Evolutionary conservation across 345 rosid genomes (phyloP).

Genomic region (Populus deltoides): DNA sequence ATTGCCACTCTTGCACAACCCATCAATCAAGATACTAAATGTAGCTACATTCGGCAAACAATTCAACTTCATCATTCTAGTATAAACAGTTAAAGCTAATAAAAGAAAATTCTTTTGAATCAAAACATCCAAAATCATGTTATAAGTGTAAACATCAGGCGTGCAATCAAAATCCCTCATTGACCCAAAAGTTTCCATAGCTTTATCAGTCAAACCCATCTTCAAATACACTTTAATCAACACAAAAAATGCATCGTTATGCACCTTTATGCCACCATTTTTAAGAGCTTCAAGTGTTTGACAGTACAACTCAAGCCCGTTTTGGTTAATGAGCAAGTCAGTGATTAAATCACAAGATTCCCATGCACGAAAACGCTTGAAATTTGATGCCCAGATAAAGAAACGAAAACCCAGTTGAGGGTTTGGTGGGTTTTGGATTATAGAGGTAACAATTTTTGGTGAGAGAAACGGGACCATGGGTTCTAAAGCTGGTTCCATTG

Average conservation of each 20-base stretch:
- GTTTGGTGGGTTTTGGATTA: slow-evolving; percentile 43
- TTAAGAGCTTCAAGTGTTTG: slow-evolving; percentile 54
- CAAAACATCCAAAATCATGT: slow-evolving; percentile 46
- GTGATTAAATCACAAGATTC: slow-evolving; percentile 32
- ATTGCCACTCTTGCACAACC: slow-evolving; percentile 53
- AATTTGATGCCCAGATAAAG: slow-evolving; percentile 70
- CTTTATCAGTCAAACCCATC: slow-evolving; percentile 56
- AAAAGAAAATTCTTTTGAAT: slow-evolving; percentile 38
- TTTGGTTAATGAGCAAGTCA: slow-evolving; percentile 44
- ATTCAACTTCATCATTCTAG: slow-evolving; percentile 61
- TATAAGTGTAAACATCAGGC: slow-evolving; percentile 65
- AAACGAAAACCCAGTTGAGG: slow-evolving; percentile 60
- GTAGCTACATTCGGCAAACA: slow-evolving; percentile 54
- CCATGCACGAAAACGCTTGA: slow-evolving; percentile 43
- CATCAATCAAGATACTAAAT: slow-evolving; percentile 58
- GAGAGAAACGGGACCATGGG: slow-evolving; percentile 55
- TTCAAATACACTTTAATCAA: slow-evolving; percentile 57
- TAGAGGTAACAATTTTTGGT: slow-evolving; percentile 37
- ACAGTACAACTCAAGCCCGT: slow-evolving; percentile 56
- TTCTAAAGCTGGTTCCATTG: slow-evolving; percentile 67
- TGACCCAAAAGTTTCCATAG: slow-evolving; percentile 67
- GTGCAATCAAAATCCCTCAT: slow-evolving; percentile 64
- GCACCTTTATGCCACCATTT: slow-evolving; percentile 30
- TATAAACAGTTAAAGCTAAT: slow-evolving; percentile 63
- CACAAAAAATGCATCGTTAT: slow-evolving; percentile 50